Evolutionary conservation across 768 basidiomycete species (phyloP), one percentile per base, ranked within the genome.

Genomic region (Hirschioporus abietinus): DNA sequence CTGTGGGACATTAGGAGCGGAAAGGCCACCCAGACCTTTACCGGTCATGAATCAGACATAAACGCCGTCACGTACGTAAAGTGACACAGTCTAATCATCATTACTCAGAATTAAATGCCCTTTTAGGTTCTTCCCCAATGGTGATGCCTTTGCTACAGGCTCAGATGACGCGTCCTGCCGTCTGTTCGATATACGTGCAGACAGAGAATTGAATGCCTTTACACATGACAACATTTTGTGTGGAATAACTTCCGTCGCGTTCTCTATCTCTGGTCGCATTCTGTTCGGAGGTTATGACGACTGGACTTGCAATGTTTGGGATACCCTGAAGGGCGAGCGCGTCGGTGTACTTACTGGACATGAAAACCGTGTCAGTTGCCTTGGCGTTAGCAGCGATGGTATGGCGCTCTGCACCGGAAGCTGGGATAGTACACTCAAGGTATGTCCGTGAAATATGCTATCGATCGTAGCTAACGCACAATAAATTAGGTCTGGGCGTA

Each of bases 271-370:
- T 27, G 96, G 96, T 42, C 92, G 96, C 67, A 93, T 99, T 72
- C 84, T 99, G 52, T 99, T 99, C 71, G 96, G 97, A 70, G 96
- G 96, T 58, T 99, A 99, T 76, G 96, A 99, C 78, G 96, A 99
- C 76, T 99, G 97, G 93, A 99, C 97, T 71, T 96, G 95, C 83
- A 99, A 99, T 75, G 96, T 99, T 64, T 99, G 96, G 96, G 96
- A 99, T 76, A 98, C 96, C 30, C 83, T 99, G 74, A 97, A 96
- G 78, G 97, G 97, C 65, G 96, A 99, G 77, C 92, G 96, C 66
- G 95, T 99, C 57, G 96, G 96, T 66, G 97, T 99, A 64, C 79
- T 99, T 68, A 94, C 95, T 42, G 96, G 97, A 20, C 96, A 99
- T 74, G 96, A 99, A 83, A 99, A 99, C 82, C 83, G 96, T 70